Evolutionary conservation across 208 protist genomes (phyloP), one percentile per base, ranked within the genome.

Genomic region (Wallacemonas rigidus): DNA sequence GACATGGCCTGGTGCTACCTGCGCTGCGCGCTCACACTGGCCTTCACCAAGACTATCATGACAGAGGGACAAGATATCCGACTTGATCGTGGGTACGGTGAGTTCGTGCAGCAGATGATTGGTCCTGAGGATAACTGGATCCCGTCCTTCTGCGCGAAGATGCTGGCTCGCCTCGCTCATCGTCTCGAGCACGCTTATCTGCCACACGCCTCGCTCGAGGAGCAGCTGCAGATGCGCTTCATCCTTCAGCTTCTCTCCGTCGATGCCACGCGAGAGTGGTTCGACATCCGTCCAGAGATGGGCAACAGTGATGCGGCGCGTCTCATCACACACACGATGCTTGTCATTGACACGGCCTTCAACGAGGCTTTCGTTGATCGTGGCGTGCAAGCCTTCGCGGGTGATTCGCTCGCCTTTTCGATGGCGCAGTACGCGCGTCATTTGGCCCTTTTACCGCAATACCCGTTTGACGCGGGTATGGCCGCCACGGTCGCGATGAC

Each of bases 191-290:
- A 62, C 14, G 67, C 53, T 39, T 89, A 81, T 55, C 67, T 93
- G 12, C n/a, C 74, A 40, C 67, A 57, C 38, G 88, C 65, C 53
- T 11, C 53, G 38, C 58, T 90, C 5, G 85, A 83, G 45, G 89
- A 91, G 56, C 82, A 90, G 71, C 63, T 95, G 67, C 87, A 93
- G 74, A 88, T 95, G 80, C 90, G 90, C 67, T 72, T 92, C 8
- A 82, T 95, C 50, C 64, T 95, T 57, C 90, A 91, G 62, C 74
- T 88, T 26, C 80, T 95, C 61, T 80, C 79, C 8, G 56, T 70
- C 4, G 56, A 78, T n/a, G 9, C 71, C 11, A 60, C 48, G 48
- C 36, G 47, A 12, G 78, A 85, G 58, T 89, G 83, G 80, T 73
- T 88, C 40, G 81, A 80, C 61, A 74, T 87, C 15, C 68, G 74